Evolutionary conservation across 148 eudicot species (phyloP), one percentile per base, ranked within the genome.

Genomic region (Polygonum maritimum): DNA sequence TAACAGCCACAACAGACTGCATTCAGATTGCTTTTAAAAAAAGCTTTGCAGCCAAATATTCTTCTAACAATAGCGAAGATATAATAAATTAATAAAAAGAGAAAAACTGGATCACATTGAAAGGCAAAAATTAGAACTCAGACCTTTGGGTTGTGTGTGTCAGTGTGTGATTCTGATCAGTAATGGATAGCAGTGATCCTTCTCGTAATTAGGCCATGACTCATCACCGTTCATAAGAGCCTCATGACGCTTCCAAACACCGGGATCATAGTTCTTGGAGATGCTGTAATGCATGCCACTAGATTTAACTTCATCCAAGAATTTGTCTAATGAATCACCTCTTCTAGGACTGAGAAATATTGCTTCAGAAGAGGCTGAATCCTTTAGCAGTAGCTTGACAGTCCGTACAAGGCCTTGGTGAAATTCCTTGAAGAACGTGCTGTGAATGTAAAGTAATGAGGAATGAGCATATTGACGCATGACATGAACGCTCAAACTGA

Each of bases 111-210:
- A 36, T 65, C 1, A 16, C 1, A 19, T 49, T 49, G 16, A 49
- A 15, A 49, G 54, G 54, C 54, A 49, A 49, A 49, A 57, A 19
- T 19, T 19, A 19, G 55, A 75, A 67, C 51, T 55, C 76, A 38
- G 69, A 60, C 36, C 69, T 60, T 60, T 16, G 69, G 58, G 15
- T 31, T 31, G 3, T 60, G 9, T 26, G 67, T 22, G 67, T 88
- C 76, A 89, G 82, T 85, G 70, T 49, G 89, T 80, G 72, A 92
- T 82, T 78, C 83, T 87, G 84, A 91, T 54, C 88, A 94, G 80
- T 48, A 87, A 83, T n/a, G 98, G 98, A 83, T 94, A 94, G 85
- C 97, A 94, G 78, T 94, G 97, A 78, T 94, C 88, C 33, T 85
- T 80, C 78, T 94, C 97, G 41, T 94, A 92, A 82, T 89, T 89